Evolutionary conservation across 352 stramenopile genomes (phyloP), one percentile per base, ranked within the genome.

Genomic region (Ophiocytium majus): DNA sequence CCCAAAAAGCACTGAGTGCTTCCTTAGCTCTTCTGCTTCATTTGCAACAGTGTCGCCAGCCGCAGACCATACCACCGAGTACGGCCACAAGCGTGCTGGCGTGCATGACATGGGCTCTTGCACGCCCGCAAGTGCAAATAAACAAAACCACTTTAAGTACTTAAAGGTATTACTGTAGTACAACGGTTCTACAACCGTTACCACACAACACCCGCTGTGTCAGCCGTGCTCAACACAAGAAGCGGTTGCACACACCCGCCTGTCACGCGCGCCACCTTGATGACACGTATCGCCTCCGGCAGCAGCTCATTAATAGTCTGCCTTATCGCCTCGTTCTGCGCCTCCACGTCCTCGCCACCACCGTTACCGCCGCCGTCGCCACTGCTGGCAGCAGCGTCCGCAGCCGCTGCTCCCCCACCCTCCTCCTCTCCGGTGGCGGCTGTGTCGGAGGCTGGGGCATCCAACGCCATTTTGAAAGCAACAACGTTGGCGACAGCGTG

Each of bases 401-500:
- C 23, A 19, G 23, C 35, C 10, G n/a, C 35, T 32, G n/a, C 50
- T 81, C 14, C 57, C n/a, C 76, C 76, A n/a, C 50, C 76, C 32
- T 31, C 76, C 76, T 81, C 76, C n/a, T 71, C 43, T 5, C 43
- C 14, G 43, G 5, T 14, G 5, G 43, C 43, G 5, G 43, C 43
- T 57, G 43, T 14, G 5, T 5, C 43, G 43, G 43, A 57, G 5
- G 43, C 43, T 14, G 43, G 43, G 5, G 43, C 43, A 57, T 57
- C 32, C 14, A 78, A 5, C 5, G 32, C 66, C 5, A 78, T 43
- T 14, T 78, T 78, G 35, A 78, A 17, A 14, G 66, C 32, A 14
- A 78, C 35, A 14, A 97, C 85, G 82, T 97, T 92, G 0, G 92
- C 92, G 0, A 92, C 94, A 0, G 94, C 94, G 83, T 96, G 93